These are phyloP conservation scores for Laburnicola sp. DNA, from an alignment of 2,329 filamentous ascomycete species.

Conservation along the genomic window DNA sequence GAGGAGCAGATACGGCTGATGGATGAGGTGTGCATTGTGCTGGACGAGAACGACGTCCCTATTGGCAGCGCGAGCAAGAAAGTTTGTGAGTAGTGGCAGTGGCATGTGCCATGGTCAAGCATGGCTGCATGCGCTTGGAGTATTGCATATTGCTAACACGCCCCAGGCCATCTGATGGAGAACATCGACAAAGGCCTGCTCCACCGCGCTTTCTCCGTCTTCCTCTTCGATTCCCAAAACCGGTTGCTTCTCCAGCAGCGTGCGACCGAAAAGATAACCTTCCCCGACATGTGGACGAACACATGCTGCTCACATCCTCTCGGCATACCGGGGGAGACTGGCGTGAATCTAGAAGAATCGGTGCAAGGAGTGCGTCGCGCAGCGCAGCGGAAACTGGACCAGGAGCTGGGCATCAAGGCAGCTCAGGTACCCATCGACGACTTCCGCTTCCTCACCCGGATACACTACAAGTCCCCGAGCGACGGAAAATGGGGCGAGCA, in stretches of 20 bases:
- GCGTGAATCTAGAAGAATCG: slow-evolving; percentile 76
- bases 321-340: slow-evolving; percentile 88
- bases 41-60: slow-evolving; percentile 86
- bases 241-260: slow-evolving; percentile 93
- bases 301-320: slow-evolving; percentile 98
- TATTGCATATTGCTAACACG: slow-evolving; percentile 17
- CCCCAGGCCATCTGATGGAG: slow-evolving; percentile 89
- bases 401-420: slow-evolving; percentile 89
- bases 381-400: slow-evolving; percentile 88
- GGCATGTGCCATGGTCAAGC: neutral
- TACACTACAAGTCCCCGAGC: slow-evolving; percentile 97
- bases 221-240: slow-evolving; percentile 94
- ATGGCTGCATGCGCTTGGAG: neutral
- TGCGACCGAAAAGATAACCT: slow-evolving; percentile 96
- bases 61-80: slow-evolving; percentile 99
- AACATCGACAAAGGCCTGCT: slow-evolving; percentile 96
- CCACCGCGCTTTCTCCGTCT: slow-evolving; percentile 96
- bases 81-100: slow-evolving; percentile 67
- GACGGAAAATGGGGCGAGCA: slow-evolving; percentile 99
- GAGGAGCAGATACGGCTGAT: slow-evolving; percentile 97
- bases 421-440: slow-evolving; percentile 88
- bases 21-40: slow-evolving; percentile 98
- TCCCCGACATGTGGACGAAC: slow-evolving; percentile 99
- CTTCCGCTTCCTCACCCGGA: slow-evolving; percentile 92
- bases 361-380: slow-evolving; percentile 87